These are phyloP conservation scores for Amaranthus cruentus DNA, from an alignment of 148 eudicot species.

Conservation along the genomic window DNA sequence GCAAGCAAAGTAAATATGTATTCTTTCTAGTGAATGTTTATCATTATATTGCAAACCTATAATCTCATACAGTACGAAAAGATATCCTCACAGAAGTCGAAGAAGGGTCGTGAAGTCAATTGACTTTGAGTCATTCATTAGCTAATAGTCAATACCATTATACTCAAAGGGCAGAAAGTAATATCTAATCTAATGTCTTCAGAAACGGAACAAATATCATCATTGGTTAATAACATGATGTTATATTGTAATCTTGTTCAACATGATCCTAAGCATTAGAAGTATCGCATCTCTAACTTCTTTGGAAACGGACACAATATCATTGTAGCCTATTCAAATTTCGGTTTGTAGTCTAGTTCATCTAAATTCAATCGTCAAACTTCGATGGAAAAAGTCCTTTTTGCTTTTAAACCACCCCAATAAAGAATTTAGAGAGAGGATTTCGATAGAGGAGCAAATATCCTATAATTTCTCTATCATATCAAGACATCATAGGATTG, in stretches of 20 bases:
- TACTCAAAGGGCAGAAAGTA: not conserved
- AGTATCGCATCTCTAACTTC: no score
- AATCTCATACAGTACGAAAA: not conserved
- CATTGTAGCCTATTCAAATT: not conserved
- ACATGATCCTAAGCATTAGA: no score
- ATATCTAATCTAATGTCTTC: not conserved
- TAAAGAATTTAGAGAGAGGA: not conserved
- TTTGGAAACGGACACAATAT: not conserved
- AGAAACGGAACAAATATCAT: no score
- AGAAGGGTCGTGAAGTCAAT: not conserved
- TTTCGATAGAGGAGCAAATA: not conserved
- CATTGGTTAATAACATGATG: no score
- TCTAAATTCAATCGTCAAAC: not conserved
- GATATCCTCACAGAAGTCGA: not conserved
- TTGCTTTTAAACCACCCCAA: not conserved
- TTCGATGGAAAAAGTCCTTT: not conserved
- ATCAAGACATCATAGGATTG: constrained; percentile 2
- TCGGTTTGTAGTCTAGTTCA: not conserved
- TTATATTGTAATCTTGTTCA: no score
- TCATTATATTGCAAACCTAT: no score
- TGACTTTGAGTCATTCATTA: not conserved
- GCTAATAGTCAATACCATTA: not conserved
- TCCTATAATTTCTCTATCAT: constrained; percentile 6
- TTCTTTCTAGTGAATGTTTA: not conserved
- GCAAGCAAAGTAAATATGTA: not conserved